Conservation (phyloP, 495 filamentous ascomycete species). For the Aspergillus wentii region DNA sequence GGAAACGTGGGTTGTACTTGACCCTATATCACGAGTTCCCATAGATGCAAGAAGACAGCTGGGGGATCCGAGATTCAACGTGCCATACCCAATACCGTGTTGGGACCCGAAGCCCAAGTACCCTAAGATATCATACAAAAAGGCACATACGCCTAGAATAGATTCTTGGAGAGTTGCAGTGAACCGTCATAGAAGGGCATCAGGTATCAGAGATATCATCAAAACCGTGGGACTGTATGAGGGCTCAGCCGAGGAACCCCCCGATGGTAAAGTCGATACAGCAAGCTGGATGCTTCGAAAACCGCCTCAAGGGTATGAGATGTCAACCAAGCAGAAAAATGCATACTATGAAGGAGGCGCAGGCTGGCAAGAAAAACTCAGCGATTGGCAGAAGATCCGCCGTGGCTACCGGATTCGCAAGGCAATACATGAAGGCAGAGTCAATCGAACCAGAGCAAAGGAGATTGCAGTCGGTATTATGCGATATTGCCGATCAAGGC, state of each 20-base stretch:
- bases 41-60: slow-evolving; percentile 24
- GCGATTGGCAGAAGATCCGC: slow-evolving; percentile 35
- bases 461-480: slow-evolving; percentile 20
- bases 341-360: slow-evolving; percentile 39
- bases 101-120: slow-evolving; percentile 23
- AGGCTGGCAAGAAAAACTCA: slow-evolving; percentile 39
- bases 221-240: slow-evolving; percentile 27
- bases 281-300: slow-evolving; percentile 38
- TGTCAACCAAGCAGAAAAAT: slow-evolving; percentile 30
- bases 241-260: slow-evolving; percentile 34
- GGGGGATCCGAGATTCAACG: slow-evolving; percentile 35
- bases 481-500: slow-evolving; percentile 14
- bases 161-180: slow-evolving; percentile 37
- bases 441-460: slow-evolving; percentile 28
- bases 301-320: slow-evolving; percentile 35
- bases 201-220: slow-evolving; percentile 21
- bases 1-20: slow-evolving; percentile 36
- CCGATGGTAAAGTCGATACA: slow-evolving; percentile 35
- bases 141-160: slow-evolving; percentile 23
- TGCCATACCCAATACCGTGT: slow-evolving; percentile 21
- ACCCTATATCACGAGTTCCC: slow-evolving; percentile 32
- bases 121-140: slow-evolving; percentile 9
- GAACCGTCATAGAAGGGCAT: slow-evolving; percentile 26
- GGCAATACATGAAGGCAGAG: slow-evolving; percentile 28
- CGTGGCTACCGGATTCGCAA: slow-evolving; percentile 34